Base-by-base conservation (phyloP, 352 stramenopile genomes). In the Phytopythium delawarense region DNA sequence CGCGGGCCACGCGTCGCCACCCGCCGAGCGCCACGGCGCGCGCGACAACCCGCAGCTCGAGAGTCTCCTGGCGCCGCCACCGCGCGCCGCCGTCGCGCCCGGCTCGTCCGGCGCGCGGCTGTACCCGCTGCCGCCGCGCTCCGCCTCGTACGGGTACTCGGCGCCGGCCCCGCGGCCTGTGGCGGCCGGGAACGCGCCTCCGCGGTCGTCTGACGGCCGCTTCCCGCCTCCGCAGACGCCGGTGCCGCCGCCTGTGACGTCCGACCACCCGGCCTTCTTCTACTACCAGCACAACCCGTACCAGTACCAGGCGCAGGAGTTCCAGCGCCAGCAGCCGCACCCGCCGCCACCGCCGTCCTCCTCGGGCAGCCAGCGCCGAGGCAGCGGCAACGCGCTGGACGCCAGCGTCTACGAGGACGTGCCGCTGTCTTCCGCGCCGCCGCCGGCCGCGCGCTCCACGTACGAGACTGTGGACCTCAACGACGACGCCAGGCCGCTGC, bases 391-490 rank as follows among this genome's bases (percentile, higher is more conserved):
- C 50, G 50, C 50, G 30, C 50, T 57, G 7, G 44, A 50, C 44
- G 56, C 30, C 30, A 30, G 32, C 23, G 65, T 57, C 54, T 54
- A 70, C 52, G 69, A 74, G 1, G 72, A 76, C 20, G 67, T 79
- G 18, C 65, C 71, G 39, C 70, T 78, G 25, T 72, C 34, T 12
- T 8, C 73, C 12, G 74, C 42, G 20, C 7, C 42, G 42, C 63
- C 69, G 42, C 70, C 74, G 35, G 69, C 71, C 4, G 69, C 69
- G 12, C 60, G 69, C 44, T 77, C 68, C 1, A 71, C 59, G 28
- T 82, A 82, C 62, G 74, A 82, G 63, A 82, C 74, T 2, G 74
- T 82, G 51, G 74, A 82, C 46, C 63, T 82, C 23, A 69, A 72
- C 53, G 69, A 74, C 9, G 69, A 79, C 39, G 25, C 30, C 25